Conservation (phyloP, 1,139 yeast species). For the Yamadazyma triangularis region DNA sequence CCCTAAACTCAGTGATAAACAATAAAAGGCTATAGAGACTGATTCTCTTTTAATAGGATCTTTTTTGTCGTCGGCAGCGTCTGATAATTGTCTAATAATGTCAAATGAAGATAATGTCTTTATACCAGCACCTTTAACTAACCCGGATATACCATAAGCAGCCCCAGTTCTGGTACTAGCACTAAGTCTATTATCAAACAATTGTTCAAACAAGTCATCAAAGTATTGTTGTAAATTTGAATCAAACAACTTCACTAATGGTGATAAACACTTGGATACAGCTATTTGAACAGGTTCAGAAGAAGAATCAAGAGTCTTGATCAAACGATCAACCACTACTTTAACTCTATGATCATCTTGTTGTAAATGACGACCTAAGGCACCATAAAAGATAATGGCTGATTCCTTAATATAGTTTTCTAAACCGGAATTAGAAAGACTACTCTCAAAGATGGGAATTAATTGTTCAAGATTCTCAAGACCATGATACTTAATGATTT, state of each 20-base stretch:
- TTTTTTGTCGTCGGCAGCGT: constrained; percentile 85
- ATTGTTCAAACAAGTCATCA: constrained; percentile 52
- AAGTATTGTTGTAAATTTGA: constrained; percentile 49
- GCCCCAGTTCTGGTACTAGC: constrained; percentile 79
- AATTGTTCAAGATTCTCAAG: constrained; percentile 59
- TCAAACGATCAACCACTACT: constrained; percentile 62
- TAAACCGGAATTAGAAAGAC: constrained; percentile 40
- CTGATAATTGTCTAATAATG: constrained; percentile 69
- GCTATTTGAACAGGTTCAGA: constrained; percentile 88
- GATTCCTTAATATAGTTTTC: constrained; percentile 73
- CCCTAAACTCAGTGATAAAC: constrained; percentile 73
- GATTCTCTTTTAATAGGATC: constrained; percentile 77
- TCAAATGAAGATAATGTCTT: constrained; percentile 71
- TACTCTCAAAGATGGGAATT: constrained; percentile 71
- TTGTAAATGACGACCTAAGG: constrained; percentile 76
- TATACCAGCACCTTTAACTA: constrained; percentile 87
- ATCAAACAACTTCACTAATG: constrained; percentile 62
- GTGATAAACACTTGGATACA: constrained; percentile 79
- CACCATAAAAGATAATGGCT: constrained; percentile 81
- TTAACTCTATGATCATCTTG: constrained; percentile 59
- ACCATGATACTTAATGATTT: constrained; percentile 64
- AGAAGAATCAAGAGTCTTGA: constrained; percentile 78
- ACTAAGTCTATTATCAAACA: constrained; percentile 48
- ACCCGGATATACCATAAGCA: constrained; percentile 93
- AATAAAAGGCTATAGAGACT: constrained; percentile 82